These are phyloP conservation scores for Paramecium octaurelia DNA, from an alignment of 73 alveolate genomes.

Conservation along the genomic window DNA sequence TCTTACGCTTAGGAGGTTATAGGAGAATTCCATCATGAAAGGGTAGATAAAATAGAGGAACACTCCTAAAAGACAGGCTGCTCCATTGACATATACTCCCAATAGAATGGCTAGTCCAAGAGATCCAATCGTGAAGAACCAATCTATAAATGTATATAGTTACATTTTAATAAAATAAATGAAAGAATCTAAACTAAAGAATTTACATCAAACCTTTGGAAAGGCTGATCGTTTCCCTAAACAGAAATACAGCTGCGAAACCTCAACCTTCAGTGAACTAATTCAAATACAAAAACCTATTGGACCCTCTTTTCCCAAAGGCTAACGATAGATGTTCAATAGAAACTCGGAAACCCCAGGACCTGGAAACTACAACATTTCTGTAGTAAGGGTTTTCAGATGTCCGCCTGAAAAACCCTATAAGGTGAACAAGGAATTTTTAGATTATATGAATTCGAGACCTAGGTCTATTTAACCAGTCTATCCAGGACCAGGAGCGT, in stretches of 20 bases:
- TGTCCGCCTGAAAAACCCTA: not conserved
- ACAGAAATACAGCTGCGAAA: not conserved
- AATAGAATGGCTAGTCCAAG: not conserved
- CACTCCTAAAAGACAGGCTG: conserved; percentile 12
- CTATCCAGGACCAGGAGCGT: not conserved
- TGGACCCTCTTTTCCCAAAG: not conserved
- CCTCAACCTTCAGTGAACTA: not conserved
- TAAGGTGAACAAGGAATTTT: not conserved
- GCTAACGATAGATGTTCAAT: not conserved
- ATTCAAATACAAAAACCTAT: not conserved
- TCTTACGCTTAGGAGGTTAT: not conserved
- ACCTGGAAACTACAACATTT: not conserved
- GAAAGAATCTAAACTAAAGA: not conserved
- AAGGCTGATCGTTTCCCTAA: not conserved
- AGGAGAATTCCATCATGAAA: conserved; percentile 21
- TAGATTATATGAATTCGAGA: not conserved
- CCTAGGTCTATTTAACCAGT: not conserved
- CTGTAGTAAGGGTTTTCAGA: not conserved
- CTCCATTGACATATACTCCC: not conserved
- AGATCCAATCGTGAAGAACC: not conserved
- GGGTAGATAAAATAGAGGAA: conserved; percentile 43
- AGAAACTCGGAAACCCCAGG: not conserved
- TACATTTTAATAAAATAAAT: not conserved
- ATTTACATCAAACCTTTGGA: not conserved
- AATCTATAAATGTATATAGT: not conserved